Base-by-base conservation (phyloP, 768 basidiomycete genomes). In the Infundibulicybe gibba region DNA sequence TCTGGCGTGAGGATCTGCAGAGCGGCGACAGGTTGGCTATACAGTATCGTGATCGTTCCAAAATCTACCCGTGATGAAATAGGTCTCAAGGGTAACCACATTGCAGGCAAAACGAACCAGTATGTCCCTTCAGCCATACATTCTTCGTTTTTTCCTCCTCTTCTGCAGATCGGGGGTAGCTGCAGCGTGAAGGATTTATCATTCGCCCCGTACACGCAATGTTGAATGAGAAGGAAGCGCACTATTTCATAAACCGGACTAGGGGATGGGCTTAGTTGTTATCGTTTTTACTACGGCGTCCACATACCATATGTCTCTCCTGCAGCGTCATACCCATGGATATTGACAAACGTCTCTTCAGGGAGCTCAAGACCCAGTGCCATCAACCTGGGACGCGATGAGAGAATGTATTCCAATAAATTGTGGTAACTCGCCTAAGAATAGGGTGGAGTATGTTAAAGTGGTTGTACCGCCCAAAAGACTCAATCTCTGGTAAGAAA, bases 181-280 rank as follows among this genome's bases (percentile, higher is more conserved):
- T 81, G 40, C 17, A 17, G 25, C 25, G 8, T 3, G 25, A 25
- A 45, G 14, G 14, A 17, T 40, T 11, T 44, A 20, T 21, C 25
- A 32, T 21, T 4, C 12, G 17, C 10, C 14, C 17, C 10, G 10
- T 38, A n/a, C 8, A 13, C 21, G 49, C n/a, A 38, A 45, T 5
- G 40, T 8, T 15, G 13, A 35, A 13, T 16, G 34, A 2, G 17
- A n/a, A 10, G 35, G 10, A 15, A 15, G 52, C 77, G 11, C 21
- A 80, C 81, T 84, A 85, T 65, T 84, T 83, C 80, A 83, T 83
- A 59, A 77, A 82, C 40, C 82, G 70, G 5, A 77, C 82, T 83
- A 6, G 35, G 10, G 25, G 16, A 30, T 30, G 11, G 25, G 8
- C 25, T 25, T 8, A 25, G 8, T n/a, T n/a, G n/a, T n/a, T n/a